A percentile compares a stretch with the other conserved stretches of the same genome.
Evolutionary conservation across 2,329 filamentous ascomycete genomes (phyloP).

Genomic region (Aquanectria penicillioides): DNA sequence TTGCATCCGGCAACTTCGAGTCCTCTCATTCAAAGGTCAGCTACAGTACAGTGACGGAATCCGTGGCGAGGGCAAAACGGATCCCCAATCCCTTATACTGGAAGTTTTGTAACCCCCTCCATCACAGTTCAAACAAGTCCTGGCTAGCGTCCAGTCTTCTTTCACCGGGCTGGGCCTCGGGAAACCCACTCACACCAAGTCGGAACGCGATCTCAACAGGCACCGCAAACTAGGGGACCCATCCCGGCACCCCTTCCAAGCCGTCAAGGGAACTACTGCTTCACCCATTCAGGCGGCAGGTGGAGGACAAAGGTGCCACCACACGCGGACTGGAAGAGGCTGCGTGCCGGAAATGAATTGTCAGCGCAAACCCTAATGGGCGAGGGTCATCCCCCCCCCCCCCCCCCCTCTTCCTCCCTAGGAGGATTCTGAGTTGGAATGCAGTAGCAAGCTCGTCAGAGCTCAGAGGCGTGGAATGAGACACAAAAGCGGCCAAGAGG

Average conservation of each 20-base stretch:
- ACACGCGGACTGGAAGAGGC: not conserved
- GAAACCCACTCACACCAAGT: not conserved
- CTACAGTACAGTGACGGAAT: not conserved
- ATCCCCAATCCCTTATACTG: not conserved
- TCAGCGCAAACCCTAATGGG: too few species aligned
- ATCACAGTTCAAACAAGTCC: not conserved
- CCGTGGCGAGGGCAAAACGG: not conserved
- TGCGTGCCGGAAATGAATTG: constrained; percentile 14
- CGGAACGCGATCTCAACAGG: not conserved
- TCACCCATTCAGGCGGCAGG: constrained; percentile 2
- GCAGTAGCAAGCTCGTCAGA: too few species aligned
- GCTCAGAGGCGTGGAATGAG: too few species aligned
- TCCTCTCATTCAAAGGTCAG: not conserved
- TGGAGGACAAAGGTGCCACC: not conserved
- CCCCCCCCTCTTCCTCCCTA: too few species aligned
- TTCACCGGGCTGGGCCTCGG: not conserved
- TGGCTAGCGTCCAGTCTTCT: not conserved
- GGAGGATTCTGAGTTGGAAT: too few species aligned
- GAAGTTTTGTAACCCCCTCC: not conserved
- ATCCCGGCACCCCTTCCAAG: not conserved
- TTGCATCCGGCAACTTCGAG: constrained; percentile 1
- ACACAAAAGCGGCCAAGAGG: too few species aligned
- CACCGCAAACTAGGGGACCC: not conserved
- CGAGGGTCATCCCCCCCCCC: too few species aligned
- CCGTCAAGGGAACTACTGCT: not conserved